Evolutionary conservation across 257 asterid species (phyloP).

Genomic region (Capsicum baccatum): DNA sequence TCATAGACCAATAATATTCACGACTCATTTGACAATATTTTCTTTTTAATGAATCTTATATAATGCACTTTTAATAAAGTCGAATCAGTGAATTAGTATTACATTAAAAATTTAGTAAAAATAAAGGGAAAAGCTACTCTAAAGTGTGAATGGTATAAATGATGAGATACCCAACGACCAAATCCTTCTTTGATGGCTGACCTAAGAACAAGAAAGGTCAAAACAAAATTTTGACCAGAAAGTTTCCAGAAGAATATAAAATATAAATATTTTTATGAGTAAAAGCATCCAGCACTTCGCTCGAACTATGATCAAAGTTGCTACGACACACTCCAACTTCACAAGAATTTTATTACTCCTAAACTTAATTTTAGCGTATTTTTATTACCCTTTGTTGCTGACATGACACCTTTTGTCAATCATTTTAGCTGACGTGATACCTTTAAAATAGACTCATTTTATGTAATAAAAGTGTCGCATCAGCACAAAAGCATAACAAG

Average conservation of each 20-base stretch:
- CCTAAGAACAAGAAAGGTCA: background rate
- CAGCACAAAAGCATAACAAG: no score
- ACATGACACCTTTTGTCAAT: no score
- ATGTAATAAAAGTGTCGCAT: no score
- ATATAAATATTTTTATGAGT: no score
- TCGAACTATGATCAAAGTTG: no score
- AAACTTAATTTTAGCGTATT: no score
- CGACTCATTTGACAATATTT: accelerated
- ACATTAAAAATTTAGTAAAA: background rate
- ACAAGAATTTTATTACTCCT: no score
- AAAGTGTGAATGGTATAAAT: background rate
- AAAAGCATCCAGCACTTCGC: no score
- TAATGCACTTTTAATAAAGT: accelerated
- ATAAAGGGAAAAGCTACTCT: background rate
- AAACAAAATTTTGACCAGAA: constrained; percentile 2
- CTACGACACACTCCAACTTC: no score
- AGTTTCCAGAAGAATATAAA: background rate
- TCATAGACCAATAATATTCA: accelerated
- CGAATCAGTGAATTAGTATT: accelerated
- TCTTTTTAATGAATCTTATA: background rate
- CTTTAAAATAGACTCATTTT: no score
- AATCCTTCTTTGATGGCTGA: background rate
- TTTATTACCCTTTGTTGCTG: no score
- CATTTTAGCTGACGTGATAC: no score
- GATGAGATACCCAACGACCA: background rate